A percentile compares a stretch with the other conserved stretches of the same genome.
phyloP scores from a whole-genome alignment of 164 flowering plant genomes.

The Sextonia rubra region DNA sequence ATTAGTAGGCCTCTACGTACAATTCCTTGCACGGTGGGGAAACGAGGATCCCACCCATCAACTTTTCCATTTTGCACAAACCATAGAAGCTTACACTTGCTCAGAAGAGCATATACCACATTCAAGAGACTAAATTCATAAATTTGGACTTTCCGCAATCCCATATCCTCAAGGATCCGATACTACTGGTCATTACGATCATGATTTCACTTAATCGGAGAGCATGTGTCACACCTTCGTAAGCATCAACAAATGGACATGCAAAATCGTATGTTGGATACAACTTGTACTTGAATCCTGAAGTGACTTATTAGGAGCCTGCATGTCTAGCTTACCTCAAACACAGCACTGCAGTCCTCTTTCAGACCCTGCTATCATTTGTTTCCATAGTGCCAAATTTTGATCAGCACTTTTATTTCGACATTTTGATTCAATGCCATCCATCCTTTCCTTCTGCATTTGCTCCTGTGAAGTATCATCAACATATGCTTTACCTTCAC shows the following conservation, averaged over 20 bases:
- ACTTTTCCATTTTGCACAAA: conserved; percentile 90
- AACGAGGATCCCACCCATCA: conserved; percentile 99
- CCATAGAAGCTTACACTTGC: conserved; percentile 97
- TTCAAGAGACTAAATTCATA: conserved; percentile 91
- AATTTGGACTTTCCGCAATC: conserved; percentile 58
- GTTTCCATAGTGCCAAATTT: conserved; percentile 79
- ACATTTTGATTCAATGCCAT: conserved; percentile 79
- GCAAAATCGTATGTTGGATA: conserved; percentile 98
- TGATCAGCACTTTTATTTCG: conserved; percentile 60
- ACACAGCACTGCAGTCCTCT: conserved; percentile 83
- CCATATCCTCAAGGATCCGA: conserved; percentile 83
- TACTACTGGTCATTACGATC: conserved; percentile 90
- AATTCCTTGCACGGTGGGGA: conserved; percentile 94
- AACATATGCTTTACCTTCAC: conserved; percentile 75
- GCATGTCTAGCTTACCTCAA: conserved; percentile 90
- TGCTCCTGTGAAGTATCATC: conserved; percentile 92
- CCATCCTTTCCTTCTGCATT: conserved; percentile 86
- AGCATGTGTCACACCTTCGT: conserved; percentile 87
- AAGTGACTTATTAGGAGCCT: conserved; percentile 86
- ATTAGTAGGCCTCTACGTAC: conserved; percentile 86
- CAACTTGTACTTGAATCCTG: conserved; percentile 85
- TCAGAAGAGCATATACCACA: conserved; percentile 90
- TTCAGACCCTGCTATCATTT: conserved; percentile 82
- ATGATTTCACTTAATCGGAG: conserved; percentile 93
- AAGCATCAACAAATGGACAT: conserved; percentile 90